Evolutionary conservation across 345 rosid genomes (phyloP), one percentile per base, ranked within the genome.

Genomic region (Reutealis trisperma): DNA sequence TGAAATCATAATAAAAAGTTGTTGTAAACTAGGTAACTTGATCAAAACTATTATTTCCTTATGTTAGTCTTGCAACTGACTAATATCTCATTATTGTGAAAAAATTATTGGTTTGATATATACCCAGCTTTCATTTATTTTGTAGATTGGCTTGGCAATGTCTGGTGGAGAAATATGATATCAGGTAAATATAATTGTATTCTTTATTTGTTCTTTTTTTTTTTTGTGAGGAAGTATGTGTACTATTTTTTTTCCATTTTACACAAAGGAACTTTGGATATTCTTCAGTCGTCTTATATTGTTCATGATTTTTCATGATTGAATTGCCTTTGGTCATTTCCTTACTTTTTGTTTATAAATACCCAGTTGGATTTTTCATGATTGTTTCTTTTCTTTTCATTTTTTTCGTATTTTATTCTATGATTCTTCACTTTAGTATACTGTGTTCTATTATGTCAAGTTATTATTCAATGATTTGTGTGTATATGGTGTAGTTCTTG

Each of bases 91-190:
- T 59, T 34, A 63, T 67, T 41, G 3, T 71, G 54, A 18, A 37
- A 85, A 69, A 70, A 82, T 18, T 70, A 47, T 73, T 59, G 18
- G 67, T 81, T 78, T 34, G n/a, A 73, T 22, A 63, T 80, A 51
- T 73, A 71, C 32, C 22, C 61, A 71, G 37, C 76, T 81, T 58
- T 58, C 4, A 0, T 77, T 76, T 73, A 14, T 75, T 72, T 74
- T 76, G 75, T 85, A 96, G 98, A 78, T 96, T 85, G 97, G 94
- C 86, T 81, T 96, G 83, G 95, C 97, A 8, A 85, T 90, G 87
- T 92, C 93, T 85, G 97, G 97, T 44, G 99, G 99, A 70, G 97
- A 92, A 78, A 88, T 96, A 60, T 86, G 92, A 54, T 96, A 97
- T 77, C 99, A 91, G 98, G 99, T 96, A 89, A 63, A 74, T 49